Base-by-base conservation (phyloP, 108 stramenopile species). In the Pseudonitzschia delicatissima region DNA sequence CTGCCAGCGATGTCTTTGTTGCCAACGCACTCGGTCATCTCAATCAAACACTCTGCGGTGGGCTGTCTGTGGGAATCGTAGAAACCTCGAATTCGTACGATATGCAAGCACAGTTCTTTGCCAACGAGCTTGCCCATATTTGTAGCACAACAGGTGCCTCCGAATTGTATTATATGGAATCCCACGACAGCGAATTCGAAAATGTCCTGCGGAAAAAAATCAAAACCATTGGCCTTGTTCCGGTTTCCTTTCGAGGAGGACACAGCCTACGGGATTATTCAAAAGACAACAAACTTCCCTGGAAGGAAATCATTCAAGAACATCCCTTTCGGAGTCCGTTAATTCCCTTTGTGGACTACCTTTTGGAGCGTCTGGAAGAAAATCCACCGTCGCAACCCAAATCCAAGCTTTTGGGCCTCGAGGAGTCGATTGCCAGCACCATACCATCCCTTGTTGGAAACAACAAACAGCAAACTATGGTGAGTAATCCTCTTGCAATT, bases 121-220 rank as follows among this genome's bases (percentile, higher is more conserved):
- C 47, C 20, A 7, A 48, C 9, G 48, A 50, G 62, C 36, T 70
- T 2, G 40, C 34, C 13, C 20, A 17, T 27, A 36, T 62, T 35
- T 70, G 69, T 35, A 34, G 29, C 0, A 62, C 63, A 44, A 50
- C 11, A 18, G 62, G 51, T 39, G 62, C 39, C 27, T 45, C 33
- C 23, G 62, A 34, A 7, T 45, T 70, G 9, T 64, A 70, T 36
- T 70, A 62, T 23, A 48, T 48, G 47, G 47, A 48, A 48, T 48
- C 47, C 23, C 6, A 18, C 20, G 21, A 48, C 23, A 18, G 2
- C 7, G 21, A 48, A 21, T 48, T 48, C 17, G 47, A 48, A 48
- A 21, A 21, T 48, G 9, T 23, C 17, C 17, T 48, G 47, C 20
- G 47, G 21, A 23, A 48, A 2, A 2, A 48, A 23, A 3, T 48